Conservation (phyloP, 148 eudicot species). For the Vaccinium corymbosum region DNA sequence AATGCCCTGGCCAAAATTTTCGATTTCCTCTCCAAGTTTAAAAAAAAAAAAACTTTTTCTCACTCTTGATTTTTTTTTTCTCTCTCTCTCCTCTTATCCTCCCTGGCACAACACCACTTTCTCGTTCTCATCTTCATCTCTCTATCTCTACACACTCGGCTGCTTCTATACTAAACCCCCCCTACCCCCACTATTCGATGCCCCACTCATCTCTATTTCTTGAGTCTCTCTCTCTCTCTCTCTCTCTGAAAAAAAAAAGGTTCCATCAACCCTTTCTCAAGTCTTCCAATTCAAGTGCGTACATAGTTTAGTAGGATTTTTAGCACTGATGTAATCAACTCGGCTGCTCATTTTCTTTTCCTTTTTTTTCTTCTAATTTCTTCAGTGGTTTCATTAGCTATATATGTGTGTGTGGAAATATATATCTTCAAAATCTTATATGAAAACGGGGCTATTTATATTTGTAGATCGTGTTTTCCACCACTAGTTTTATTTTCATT, state of each 20-base stretch:
- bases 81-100: not conserved
- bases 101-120: not conserved
- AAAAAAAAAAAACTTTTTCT: not conserved
- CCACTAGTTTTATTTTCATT: not conserved
- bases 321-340: not conserved
- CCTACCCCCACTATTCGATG: not conserved
- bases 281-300: not conserved
- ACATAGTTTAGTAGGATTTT: not conserved
- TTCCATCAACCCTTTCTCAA: not conserved
- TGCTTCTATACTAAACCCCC: not conserved
- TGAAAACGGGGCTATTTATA: too few species aligned
- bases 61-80: not conserved
- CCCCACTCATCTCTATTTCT: not conserved
- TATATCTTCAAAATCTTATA: not conserved
- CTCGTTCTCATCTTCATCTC: slow-evolving; percentile 2
- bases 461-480: not conserved
- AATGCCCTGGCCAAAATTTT: slow-evolving; percentile 10
- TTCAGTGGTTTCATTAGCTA: not conserved
- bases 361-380: not conserved
- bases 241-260: too few species aligned
- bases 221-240: not conserved
- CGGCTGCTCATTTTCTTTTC: too few species aligned
- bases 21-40: not conserved
- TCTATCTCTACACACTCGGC: not conserved
- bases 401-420: too few species aligned